Conservation (phyloP, 2,329 filamentous ascomycete species). For the Eutypella sp. region DNA sequence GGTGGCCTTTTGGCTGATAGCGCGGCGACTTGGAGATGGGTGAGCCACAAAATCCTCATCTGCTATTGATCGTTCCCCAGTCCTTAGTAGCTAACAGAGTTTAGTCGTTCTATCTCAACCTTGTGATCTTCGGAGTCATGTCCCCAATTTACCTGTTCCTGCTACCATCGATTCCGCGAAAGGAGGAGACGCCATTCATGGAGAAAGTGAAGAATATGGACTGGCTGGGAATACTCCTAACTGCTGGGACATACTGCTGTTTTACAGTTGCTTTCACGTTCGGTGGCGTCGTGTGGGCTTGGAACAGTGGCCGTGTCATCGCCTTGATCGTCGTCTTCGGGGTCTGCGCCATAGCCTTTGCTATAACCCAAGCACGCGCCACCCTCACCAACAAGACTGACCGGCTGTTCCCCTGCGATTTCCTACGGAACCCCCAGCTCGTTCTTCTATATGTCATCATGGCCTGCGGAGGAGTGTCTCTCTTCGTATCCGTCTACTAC, state of each 20-base stretch:
- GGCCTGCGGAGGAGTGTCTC: slow-evolving; percentile 23
- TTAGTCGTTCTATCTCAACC: slow-evolving; percentile 56
- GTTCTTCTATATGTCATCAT: slow-evolving; percentile 37
- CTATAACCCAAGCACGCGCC: slow-evolving; percentile 36
- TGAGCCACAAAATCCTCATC: too few relatives aligned
- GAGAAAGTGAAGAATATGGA: slow-evolving; percentile 32
- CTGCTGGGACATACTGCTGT: slow-evolving; percentile 27
- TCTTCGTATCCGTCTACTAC: slow-evolving; percentile 41
- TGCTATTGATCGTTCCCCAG: too few relatives aligned
- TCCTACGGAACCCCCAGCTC: slow-evolving; percentile 32
- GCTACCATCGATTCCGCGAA: slow-evolving; percentile 19
- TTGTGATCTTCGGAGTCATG: slow-evolving; percentile 38
- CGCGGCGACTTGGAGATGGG: slow-evolving; percentile 40
- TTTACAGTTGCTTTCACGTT: slow-evolving; percentile 34
- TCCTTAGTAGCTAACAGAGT: too few relatives aligned
- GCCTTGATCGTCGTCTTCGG: slow-evolving; percentile 39
- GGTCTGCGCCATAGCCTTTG: slow-evolving; percentile 34
- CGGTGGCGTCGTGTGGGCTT: slow-evolving; percentile 42
- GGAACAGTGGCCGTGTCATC: slow-evolving; percentile 41
- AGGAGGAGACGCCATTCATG: slow-evolving; percentile 29
- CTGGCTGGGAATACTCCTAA: slow-evolving; percentile 40
- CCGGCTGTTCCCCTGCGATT: slow-evolving; percentile 40
- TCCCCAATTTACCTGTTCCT: slow-evolving; percentile 28
- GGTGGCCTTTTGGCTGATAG: slow-evolving; percentile 41
- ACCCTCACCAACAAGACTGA: slow-evolving; percentile 33